Conservation (phyloP, 225 moss, liverwort and hornwort species). For the Bryoerythrophyllum caledonicum region DNA sequence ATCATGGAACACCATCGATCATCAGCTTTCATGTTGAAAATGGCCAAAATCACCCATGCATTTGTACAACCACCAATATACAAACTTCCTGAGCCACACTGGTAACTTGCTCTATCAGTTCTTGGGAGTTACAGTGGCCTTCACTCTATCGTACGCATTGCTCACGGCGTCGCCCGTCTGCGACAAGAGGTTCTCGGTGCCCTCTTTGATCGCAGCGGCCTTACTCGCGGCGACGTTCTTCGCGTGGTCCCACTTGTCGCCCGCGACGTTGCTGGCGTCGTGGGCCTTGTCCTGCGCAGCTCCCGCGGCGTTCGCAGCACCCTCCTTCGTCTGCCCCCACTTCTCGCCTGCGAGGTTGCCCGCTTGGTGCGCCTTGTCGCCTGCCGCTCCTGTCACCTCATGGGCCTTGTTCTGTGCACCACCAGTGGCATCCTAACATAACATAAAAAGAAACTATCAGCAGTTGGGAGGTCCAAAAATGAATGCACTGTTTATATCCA, state of each 20-base stretch:
- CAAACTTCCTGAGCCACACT: neutral
- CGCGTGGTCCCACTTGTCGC: conserved; percentile 37
- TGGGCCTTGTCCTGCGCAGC: conserved; percentile 26
- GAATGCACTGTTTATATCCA: no score
- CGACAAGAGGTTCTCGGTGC: conserved; percentile 25
- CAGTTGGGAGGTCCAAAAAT: neutral
- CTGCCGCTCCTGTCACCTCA: conserved; percentile 23
- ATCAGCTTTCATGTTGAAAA: neutral
- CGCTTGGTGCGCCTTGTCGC: conserved; percentile 30
- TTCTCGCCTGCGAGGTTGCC: conserved; percentile 36
- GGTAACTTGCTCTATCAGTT: conserved; percentile 10
- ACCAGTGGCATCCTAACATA: conserved; percentile 25
- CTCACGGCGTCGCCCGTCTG: conserved; percentile 24
- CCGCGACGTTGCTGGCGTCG: conserved; percentile 8
- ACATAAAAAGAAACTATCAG: neutral
- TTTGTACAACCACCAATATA: neutral
- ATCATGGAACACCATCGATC: neutral
- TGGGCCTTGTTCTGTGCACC: conserved; percentile 27
- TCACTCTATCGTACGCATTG: conserved; percentile 36
- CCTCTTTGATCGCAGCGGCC: conserved; percentile 27
- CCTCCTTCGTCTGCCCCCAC: conserved; percentile 43
- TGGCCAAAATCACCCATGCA: conserved; percentile 6
- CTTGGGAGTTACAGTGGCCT: conserved; percentile 26
- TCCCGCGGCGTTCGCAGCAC: conserved; percentile 9
- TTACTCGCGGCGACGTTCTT: conserved; percentile 31